Evolutionary conservation across 2,329 filamentous ascomycete species (phyloP).

Genomic region (Diaporthe sp.): DNA sequence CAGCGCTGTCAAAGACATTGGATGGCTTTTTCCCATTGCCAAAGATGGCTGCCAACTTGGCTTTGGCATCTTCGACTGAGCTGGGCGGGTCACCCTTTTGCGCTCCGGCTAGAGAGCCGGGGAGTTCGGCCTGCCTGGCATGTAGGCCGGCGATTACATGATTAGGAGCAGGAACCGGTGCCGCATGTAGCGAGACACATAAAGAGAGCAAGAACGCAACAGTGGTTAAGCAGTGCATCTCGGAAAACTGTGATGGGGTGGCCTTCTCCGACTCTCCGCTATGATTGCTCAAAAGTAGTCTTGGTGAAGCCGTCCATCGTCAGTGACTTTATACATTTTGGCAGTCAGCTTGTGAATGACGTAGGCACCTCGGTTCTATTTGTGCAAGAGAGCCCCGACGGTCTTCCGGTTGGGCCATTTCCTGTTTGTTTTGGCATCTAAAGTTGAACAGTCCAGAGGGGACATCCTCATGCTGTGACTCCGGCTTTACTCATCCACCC

Average conservation of each 20-base stretch:
- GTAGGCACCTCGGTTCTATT: not conserved
- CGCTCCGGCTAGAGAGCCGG: slow-evolving; percentile 1
- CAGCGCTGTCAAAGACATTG: not conserved
- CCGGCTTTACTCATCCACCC: not conserved
- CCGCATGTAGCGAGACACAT: not conserved
- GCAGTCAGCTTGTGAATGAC: not conserved
- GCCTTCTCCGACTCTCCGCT: not conserved
- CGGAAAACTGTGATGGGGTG: not conserved
- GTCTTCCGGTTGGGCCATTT: not conserved
- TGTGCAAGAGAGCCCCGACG: not conserved
- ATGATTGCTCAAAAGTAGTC: too few species aligned
- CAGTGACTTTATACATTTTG: not conserved
- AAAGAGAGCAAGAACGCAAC: not conserved
- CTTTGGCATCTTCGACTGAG: slow-evolving; percentile 15
- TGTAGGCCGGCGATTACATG: not conserved
- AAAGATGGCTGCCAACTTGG: not conserved
- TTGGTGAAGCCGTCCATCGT: not conserved
- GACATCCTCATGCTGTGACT: not conserved
- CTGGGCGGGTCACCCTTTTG: not conserved
- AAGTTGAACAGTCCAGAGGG: not conserved
- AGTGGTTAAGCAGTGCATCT: not conserved
- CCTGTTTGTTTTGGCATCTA: not conserved
- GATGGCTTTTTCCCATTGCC: not conserved
- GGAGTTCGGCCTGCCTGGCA: not conserved
- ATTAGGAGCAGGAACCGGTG: not conserved